Conservation (phyloP, 2,329 filamentous ascomycete species). For the Raffaelea arxii region DNA sequence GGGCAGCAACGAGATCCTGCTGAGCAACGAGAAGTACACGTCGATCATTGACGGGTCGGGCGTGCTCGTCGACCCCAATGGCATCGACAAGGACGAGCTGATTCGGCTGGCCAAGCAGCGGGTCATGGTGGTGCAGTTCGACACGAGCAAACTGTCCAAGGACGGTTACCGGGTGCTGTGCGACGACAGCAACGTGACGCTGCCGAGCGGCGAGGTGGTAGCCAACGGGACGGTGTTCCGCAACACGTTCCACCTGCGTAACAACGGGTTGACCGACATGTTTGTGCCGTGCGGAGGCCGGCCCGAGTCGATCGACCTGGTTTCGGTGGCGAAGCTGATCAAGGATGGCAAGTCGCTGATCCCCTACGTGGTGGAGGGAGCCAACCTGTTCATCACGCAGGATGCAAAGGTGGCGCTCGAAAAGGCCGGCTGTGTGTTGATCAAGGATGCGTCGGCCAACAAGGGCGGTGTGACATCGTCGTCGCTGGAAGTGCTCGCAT, state of each 20-base stretch:
- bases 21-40: constrained; percentile 92
- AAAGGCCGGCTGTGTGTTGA: constrained; percentile 86
- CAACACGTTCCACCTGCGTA: constrained; percentile 90
- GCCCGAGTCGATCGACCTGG: constrained; percentile 91
- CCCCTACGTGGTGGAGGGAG: constrained; percentile 94
- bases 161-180: constrained; percentile 87
- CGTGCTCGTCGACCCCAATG: constrained; percentile 87
- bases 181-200: constrained; percentile 79
- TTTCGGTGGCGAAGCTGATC: constrained; percentile 79
- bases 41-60: constrained; percentile 94
- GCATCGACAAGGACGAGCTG: constrained; percentile 76
- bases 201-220: constrained; percentile 78
- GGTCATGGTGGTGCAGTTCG: constrained; percentile 83
- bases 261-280: constrained; percentile 65
- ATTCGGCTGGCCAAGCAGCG: constrained; percentile 75
- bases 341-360: constrained; percentile 78
- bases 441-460: constrained; percentile 97
- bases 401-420: constrained; percentile 94
- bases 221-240: constrained; percentile 92
- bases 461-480: constrained; percentile 98
- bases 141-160: constrained; percentile 72
- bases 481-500: constrained; percentile 89
- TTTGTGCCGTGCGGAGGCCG: constrained; percentile 96
- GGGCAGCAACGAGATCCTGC: constrained; percentile 93
- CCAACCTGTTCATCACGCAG: constrained; percentile 94